Evolutionary conservation across 2,329 filamentous ascomycete species (phyloP).

Genomic region (Monosporascus cannonballus): DNA sequence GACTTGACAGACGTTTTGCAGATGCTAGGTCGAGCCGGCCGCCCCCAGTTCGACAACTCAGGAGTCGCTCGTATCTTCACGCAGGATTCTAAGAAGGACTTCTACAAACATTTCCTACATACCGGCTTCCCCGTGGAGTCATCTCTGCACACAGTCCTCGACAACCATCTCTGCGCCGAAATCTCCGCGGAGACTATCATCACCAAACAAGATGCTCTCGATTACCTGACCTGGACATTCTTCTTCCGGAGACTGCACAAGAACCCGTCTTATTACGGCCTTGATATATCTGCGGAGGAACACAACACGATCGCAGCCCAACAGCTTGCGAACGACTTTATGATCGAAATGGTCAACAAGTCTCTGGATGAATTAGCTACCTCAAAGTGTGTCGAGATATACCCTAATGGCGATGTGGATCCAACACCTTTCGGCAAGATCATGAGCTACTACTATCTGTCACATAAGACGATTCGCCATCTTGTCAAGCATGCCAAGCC

Average conservation of each 20-base stretch:
- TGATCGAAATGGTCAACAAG: conserved; percentile 86
- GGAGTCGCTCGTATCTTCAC: conserved; percentile 97
- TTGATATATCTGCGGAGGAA: conserved; percentile 88
- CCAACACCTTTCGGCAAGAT: conserved; percentile 92
- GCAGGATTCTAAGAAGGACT: conserved; percentile 95
- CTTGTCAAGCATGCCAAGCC: conserved; percentile 71
- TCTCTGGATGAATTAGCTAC: conserved; percentile 76
- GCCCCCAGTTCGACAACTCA: conserved; percentile 92
- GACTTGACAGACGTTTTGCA: conserved; percentile 95
- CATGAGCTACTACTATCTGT: conserved; percentile 98
- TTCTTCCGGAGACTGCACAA: conserved; percentile 97
- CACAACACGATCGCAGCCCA: conserved; percentile 85
- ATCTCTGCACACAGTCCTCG: conserved; percentile 88
- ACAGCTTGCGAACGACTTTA: conserved; percentile 84
- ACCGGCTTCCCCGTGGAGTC: conserved; percentile 98
- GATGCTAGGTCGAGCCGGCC: conserved; percentile 92
- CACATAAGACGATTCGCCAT: conserved; percentile 87
- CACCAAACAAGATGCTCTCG: conserved; percentile 93
- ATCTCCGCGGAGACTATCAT: conserved; percentile 87
- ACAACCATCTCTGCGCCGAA: conserved; percentile 95
- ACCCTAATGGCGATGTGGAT: conserved; percentile 83
- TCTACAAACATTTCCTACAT: conserved; percentile 98
- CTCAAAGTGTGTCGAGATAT: conserved; percentile 77
- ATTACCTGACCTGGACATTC: conserved; percentile 99
- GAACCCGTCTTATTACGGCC: conserved; percentile 95